Base-by-base conservation (phyloP, 306 rosid genomes). In the Alnus glutinosa region DNA sequence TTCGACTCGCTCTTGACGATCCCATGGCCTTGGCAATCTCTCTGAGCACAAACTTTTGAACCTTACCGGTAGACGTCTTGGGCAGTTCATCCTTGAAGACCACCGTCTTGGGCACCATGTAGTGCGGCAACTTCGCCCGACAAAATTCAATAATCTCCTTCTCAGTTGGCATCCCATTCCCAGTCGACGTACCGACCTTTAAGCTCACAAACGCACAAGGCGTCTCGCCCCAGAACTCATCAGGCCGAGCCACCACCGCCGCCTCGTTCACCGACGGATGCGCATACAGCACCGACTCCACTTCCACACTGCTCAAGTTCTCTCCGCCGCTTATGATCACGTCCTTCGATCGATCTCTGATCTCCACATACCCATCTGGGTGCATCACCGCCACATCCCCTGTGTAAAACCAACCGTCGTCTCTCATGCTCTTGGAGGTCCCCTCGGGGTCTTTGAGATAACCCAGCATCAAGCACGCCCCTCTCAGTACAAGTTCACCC, bases 241-340 rank as follows among this genome's bases (percentile, higher is more conserved):
- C 89, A 0, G 88, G 87, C 4, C 89, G 75, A 0, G 96, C 94
- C 81, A 93, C 97, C 72, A 91, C 94, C 55, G 92, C 96, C 50
- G 86, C 96, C 73, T 93, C 97, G 12, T 85, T 87, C 52, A 93
- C 87, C 2, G 88, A 85, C 63, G 94, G 90, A 48, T 90, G 90
- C 0, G 81, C 50, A 0, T 89, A 93, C 7, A 90, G 5, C 13
- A 85, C 81, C 7, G 91, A 86, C 9, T 93, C 97, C 3, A 93
- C 91, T 83, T 93, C 96, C 23, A 90, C 92, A 10, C 96, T 93
- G 73, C 97, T 93, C 76, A 93, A 4, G 50, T 93, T 93, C 89
- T 93, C 97, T 5, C 97, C 97, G 0, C 97, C 96, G 2, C 92
- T 88, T 0, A 93, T 93, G 0, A 93, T 93, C 47, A 93, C 90